Conservation (phyloP, 179 eudicot genomes). For the Drosera spatulata region DNA sequence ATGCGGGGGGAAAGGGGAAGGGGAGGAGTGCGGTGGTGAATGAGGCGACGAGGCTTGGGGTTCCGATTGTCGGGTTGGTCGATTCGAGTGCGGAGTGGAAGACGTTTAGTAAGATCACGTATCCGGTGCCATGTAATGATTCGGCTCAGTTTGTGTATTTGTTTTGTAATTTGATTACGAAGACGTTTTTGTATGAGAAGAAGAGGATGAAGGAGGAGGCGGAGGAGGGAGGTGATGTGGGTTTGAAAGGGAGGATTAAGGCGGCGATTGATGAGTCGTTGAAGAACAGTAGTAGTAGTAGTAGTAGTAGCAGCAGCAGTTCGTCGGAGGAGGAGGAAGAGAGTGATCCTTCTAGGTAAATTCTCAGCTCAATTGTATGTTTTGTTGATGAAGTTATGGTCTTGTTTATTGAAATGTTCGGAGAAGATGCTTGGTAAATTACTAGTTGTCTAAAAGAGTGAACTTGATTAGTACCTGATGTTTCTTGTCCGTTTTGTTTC, state of each 20-base stretch:
- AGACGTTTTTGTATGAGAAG: constrained; percentile 65
- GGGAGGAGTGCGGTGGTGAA: constrained; percentile 51
- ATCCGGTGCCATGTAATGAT: constrained; percentile 74
- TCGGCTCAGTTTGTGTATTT: constrained; percentile 84
- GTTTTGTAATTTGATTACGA: constrained; percentile 89
- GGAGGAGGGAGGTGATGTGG: background rate
- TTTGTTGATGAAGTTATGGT: background rate
- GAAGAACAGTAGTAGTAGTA: background rate
- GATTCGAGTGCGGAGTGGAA: constrained; percentile 58
- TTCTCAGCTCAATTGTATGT: background rate
- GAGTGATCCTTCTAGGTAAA: background rate
- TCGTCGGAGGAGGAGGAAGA: background rate
- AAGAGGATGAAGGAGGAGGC: constrained; percentile 9
- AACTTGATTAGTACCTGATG: too few relatives aligned
- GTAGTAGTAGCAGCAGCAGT: background rate
- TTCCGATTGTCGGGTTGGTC: constrained; percentile 77
- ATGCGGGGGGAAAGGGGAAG: constrained; percentile 21
- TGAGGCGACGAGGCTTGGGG: constrained; percentile 59
- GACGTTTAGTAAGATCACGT: constrained; percentile 50
- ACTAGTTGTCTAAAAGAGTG: too few relatives aligned
- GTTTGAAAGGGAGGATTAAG: too few relatives aligned
- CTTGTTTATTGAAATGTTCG: too few relatives aligned
- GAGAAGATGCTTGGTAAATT: too few relatives aligned
- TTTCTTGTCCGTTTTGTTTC: too few relatives aligned
- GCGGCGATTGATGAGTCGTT: background rate